Evolutionary conservation across 257 asterid genomes (phyloP), one percentile per base, ranked within the genome.

Genomic region (Solanum chaucha): DNA sequence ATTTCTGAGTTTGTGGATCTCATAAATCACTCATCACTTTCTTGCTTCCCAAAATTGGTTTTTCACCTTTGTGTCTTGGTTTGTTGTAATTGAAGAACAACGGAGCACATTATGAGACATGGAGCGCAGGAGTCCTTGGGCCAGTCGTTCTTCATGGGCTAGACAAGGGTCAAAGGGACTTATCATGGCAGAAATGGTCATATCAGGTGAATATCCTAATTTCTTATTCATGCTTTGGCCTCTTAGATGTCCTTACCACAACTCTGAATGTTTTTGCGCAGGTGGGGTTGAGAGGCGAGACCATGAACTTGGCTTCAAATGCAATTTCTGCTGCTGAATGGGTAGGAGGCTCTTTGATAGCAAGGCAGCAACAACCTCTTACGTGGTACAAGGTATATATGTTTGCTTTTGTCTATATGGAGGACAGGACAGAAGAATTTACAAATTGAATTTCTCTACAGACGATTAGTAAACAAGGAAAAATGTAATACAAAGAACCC

Each of bases 221-320:
- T 36, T 65, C 74, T 65, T 14, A 4, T 77, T 88, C 67, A n/a
- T 80, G 86, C 87, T 14, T 86, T 78, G 10, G 75, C 48, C 36
- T 68, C 78, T 74, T 55, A 35, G 17, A 58, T 51, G 22, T 67
- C 15, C 32, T 51, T 26, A 64, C 34, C 41, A 78, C 61, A 86
- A 19, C 44, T 38, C 28, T 35, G 65, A 48, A 51, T 26, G 19
- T 82, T 36, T 28, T 74, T 58, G 68, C 70, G 81, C 90, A 96
- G 98, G 92, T 92, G 86, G 99, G 99, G 58, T 91, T 97, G 86
- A 94, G 89, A 90, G 99, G 99, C 75, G 98, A 95, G 92, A 90
- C 95, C 72, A 89, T 93, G 93, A 90, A 92, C 94, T 90, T 94
- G 88, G 95, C 96, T 40, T 95, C 96, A 17, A 87, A 65, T 67